phyloP scores from a whole-genome alignment of 2,329 filamentous ascomycete species.

The Aureobasidium namibiae region DNA sequence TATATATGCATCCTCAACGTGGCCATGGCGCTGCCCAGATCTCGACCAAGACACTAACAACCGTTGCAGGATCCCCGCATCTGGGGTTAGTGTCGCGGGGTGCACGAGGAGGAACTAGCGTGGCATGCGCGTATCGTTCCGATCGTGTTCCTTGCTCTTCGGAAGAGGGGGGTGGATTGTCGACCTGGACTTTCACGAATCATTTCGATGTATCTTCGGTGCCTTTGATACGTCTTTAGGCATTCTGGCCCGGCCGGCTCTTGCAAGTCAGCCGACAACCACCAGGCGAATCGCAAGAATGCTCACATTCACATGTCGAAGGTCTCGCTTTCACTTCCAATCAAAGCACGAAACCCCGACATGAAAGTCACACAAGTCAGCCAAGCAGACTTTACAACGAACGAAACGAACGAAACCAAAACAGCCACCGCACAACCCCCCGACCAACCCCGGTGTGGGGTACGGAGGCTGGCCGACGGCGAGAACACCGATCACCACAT shows the following conservation, averaged over 20 bases:
- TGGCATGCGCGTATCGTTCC: neutral
- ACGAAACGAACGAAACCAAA: neutral
- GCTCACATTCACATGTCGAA: neutral
- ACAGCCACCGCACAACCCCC: neutral
- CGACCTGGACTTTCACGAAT: neutral
- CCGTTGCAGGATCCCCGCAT: slow-evolving; percentile 1
- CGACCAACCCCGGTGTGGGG: neutral
- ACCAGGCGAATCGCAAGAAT: neutral
- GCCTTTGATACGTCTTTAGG: neutral
- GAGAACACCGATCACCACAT: neutral
- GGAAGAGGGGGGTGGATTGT: slow-evolving; percentile 1
- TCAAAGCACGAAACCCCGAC: neutral
- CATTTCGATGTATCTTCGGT: neutral
- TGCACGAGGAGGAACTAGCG: neutral
- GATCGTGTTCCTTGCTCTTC: neutral
- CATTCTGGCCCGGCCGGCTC: neutral
- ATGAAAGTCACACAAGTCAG: neutral
- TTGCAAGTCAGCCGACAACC: neutral
- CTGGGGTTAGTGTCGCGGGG: slow-evolving; percentile 2
- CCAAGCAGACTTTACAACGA: slow-evolving; percentile 1
- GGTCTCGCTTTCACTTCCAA: neutral
- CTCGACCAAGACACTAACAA: slow-evolving; percentile 6
- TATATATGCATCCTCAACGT: slow-evolving; percentile 6
- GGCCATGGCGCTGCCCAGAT: slow-evolving; percentile 10
- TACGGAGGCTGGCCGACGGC: neutral